Evolutionary conservation across 2,329 filamentous ascomycete species (phyloP).

Genomic region (Colletotrichum nymphaeae): DNA sequence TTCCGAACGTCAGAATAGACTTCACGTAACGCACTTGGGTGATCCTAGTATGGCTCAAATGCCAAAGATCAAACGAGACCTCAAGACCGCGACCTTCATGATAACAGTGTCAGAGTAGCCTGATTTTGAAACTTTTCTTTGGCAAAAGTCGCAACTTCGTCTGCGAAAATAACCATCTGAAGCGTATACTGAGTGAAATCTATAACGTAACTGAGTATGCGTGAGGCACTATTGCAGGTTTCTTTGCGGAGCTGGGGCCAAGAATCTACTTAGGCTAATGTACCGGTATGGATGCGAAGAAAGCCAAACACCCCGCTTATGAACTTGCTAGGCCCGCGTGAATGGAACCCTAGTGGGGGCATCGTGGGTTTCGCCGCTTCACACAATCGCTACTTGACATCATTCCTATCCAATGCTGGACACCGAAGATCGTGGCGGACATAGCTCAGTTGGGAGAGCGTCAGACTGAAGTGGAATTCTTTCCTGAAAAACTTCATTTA

Average conservation of each 20-base stretch:
- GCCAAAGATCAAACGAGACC: neutral
- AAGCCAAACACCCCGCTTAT: neutral
- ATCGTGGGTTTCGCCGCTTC: neutral
- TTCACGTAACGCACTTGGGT: neutral
- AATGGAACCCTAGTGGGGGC: conserved; percentile 13
- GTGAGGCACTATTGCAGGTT: neutral
- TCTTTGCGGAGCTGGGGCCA: neutral
- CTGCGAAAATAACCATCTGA: neutral
- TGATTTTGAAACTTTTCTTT: neutral
- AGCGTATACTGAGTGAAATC: neutral
- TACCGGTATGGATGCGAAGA: neutral
- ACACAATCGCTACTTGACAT: neutral
- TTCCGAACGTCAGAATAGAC: neutral
- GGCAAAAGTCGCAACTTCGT: neutral
- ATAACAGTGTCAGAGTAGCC: neutral
- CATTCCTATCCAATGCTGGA: fast-evolving
- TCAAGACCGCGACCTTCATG: neutral
- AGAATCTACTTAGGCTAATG: neutral
- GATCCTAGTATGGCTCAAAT: neutral
- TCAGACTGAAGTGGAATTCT: conserved; percentile 22
- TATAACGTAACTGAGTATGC: neutral
- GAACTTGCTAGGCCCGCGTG: neutral
- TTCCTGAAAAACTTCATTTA: conserved; percentile 6
- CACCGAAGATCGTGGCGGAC: conserved; percentile 19
- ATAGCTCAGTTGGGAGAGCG: conserved; percentile 31